Percentiles rank a stretch among this genome's conserved stretches.
These are phyloP conservation scores for Falciphora oryzae DNA, from an alignment of 2,329 filamentous ascomycete genomes.

Conservation along the genomic window DNA sequence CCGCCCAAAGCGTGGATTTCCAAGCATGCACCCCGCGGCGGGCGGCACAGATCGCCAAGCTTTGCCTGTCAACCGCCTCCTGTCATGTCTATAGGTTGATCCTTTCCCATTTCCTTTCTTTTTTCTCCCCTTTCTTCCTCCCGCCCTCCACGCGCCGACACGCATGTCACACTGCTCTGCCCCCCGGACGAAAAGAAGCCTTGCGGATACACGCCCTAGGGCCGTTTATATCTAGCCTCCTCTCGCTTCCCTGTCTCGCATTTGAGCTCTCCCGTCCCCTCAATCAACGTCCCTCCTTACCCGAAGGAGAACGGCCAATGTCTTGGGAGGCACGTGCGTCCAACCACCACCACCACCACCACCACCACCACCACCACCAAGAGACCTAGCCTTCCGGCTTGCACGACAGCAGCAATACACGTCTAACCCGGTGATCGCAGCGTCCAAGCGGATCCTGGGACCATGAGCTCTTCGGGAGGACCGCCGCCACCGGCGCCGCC, in stretches of 20 bases:
- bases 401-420: not conserved
- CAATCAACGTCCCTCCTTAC: too few relatives aligned
- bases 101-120: too few relatives aligned
- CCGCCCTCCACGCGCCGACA: not conserved
- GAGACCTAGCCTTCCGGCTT: not conserved
- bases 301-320: too few relatives aligned
- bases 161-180: not conserved
- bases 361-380: not conserved
- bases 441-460: not conserved
- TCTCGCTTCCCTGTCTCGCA: not conserved
- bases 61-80: not conserved
- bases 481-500: too few relatives aligned
- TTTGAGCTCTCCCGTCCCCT: too few relatives aligned
- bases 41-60: not conserved
- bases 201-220: not conserved
- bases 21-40: not conserved
- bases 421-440: not conserved
- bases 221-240: not conserved
- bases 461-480: not conserved
- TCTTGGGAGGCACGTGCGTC: not conserved
- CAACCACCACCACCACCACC: not conserved
- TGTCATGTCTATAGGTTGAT: not conserved
- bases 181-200: not conserved
- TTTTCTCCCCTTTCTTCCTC: not conserved
- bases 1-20: not conserved